Evolutionary conservation across 306 rosid genomes (phyloP).

Genomic region (Acacia confusa): DNA sequence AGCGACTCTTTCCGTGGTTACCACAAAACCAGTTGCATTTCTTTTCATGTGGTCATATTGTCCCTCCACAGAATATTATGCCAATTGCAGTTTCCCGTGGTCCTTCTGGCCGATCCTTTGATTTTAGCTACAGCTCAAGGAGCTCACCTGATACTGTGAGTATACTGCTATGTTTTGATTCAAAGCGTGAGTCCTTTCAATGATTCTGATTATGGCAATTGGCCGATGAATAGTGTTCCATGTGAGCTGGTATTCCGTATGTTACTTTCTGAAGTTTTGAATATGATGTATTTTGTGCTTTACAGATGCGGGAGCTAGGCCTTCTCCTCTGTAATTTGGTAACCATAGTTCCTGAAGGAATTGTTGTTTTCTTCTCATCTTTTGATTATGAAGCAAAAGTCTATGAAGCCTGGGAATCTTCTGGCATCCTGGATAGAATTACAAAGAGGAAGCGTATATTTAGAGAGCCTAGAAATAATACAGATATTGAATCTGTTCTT

Average conservation of each 20-base stretch:
- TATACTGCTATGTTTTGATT: constrained; percentile 19
- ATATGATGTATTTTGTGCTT: constrained; percentile 31
- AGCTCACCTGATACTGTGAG: constrained; percentile 63
- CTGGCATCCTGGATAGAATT: constrained; percentile 83
- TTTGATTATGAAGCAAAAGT: constrained; percentile 84
- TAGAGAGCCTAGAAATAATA: constrained; percentile 87
- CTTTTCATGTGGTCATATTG: constrained; percentile 88
- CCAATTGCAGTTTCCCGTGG: constrained; percentile 86
- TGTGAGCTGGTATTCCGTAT: background rate
- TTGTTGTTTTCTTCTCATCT: constrained; percentile 92
- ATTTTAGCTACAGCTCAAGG: constrained; percentile 85
- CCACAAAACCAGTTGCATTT: constrained; percentile 63
- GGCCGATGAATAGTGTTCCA: constrained; percentile 8
- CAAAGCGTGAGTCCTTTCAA: background rate
- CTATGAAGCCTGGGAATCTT: constrained; percentile 72
- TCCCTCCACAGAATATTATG: constrained; percentile 82
- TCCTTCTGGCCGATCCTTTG: constrained; percentile 78
- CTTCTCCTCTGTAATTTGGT: constrained; percentile 80
- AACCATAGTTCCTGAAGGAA: constrained; percentile 81
- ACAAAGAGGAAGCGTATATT: constrained; percentile 71
- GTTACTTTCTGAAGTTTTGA: constrained; percentile 22
- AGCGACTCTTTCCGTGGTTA: constrained; percentile 82
- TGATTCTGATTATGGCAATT: background rate
- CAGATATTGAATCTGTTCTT: constrained; percentile 81
- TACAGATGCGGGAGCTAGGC: constrained; percentile 84